Conservation (phyloP, 371 early-diverging fungal genomes). For the Mortierella sp. region DNA sequence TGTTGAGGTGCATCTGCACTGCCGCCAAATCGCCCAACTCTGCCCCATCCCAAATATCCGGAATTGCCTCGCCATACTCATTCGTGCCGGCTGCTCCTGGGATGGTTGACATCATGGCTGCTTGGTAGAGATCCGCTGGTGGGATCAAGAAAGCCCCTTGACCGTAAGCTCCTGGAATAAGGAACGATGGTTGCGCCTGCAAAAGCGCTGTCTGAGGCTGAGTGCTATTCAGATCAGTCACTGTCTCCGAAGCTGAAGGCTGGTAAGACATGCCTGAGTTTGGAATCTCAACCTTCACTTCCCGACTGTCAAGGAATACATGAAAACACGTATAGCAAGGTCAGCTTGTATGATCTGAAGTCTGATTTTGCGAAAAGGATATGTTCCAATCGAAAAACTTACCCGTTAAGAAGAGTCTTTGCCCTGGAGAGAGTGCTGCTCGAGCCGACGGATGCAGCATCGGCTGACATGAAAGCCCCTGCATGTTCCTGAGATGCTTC, state of each 20-base stretch:
- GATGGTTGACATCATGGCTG: background rate
- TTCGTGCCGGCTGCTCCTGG: slow-evolving; percentile 1
- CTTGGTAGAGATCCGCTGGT: slow-evolving; percentile 27
- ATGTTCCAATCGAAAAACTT: background rate
- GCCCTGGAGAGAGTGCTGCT: background rate
- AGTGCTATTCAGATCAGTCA: slow-evolving; percentile 22
- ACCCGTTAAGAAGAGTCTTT: slow-evolving; percentile 15
- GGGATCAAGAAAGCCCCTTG: slow-evolving; percentile 31
- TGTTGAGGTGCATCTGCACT: slow-evolving; percentile 43
- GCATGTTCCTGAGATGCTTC: slow-evolving; percentile 6
- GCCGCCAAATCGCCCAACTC: slow-evolving; percentile 44
- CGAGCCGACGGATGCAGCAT: slow-evolving; percentile 3
- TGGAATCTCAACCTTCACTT: slow-evolving; percentile 50
- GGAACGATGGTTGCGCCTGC: slow-evolving; percentile 26
- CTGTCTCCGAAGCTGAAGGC: slow-evolving; percentile 29
- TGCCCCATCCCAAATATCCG: slow-evolving; percentile 50
- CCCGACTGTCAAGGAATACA: background rate
- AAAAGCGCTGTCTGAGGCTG: slow-evolving; percentile 9
- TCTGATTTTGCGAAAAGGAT: background rate
- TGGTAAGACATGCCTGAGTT: slow-evolving; percentile 41
- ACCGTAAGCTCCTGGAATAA: slow-evolving; percentile 19
- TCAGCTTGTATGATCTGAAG: background rate
- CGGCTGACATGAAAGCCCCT: slow-evolving; percentile 17
- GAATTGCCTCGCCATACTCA: slow-evolving; percentile 27
- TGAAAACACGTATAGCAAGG: background rate